Base-by-base conservation (phyloP, 192 early-diverging fungal species). In the Pecoramyces ruminantium region DNA sequence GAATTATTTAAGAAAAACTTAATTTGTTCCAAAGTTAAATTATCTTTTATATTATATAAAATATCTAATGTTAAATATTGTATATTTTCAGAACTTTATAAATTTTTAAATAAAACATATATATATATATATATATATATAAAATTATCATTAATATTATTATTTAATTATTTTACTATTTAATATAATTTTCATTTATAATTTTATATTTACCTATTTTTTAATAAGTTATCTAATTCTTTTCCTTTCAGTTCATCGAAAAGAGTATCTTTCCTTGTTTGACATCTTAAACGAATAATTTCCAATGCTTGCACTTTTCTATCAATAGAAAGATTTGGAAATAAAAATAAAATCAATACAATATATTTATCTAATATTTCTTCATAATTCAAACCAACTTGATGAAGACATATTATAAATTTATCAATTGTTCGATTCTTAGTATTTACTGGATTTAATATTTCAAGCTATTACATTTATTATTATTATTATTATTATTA, bases 1-100 rank as follows among this genome's bases (percentile, higher is more conserved):
- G 89, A 77, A 1, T 83, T 80, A 21, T 85, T 82, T 28, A 93
- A 81, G 38, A 93, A 86, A 78, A 83, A 85, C 18, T 83, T 77
- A 18, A 92, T 84, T 30, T 93, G 86, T 1, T 84, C 78, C 9
- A 34, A 30, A 12, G 82, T 82, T 15, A 94, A 78, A 0, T 77
- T 79, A 14, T 85, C 82, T 5, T 84, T 84, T 27, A 92, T 30
- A 28, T 84, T 86, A 40, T 86, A 85, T 29, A 94, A 81, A 29
- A 93, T 87, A 17, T 86, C 82, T 12, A 94, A 83, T 12, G 86
- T 80, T 28, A 85, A 87, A 18, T 85, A 84, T 82, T 93, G 93
- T 17, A 84, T 86, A 28, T 83, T 84, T 27, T 92, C 90, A 82
- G 92, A 88, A 58, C 90, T 87, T 77, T 90, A 87, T 29, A 83